Evolutionary conservation across 345 rosid genomes (phyloP).

Genomic region (Eucalyptus brandiana): DNA sequence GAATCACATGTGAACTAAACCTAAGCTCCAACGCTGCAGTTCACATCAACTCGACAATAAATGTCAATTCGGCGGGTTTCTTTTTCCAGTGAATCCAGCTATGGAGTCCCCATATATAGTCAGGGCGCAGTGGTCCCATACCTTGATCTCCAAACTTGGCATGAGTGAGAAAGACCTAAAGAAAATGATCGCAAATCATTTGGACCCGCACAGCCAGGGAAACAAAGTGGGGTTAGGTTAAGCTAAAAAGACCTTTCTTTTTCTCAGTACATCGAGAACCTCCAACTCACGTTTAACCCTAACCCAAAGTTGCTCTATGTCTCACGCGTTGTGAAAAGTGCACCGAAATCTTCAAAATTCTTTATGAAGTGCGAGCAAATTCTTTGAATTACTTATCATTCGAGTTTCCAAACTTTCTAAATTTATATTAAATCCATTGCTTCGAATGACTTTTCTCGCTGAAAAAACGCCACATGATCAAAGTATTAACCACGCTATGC

Average conservation of each 20-base stretch:
- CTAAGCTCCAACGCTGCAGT: not conserved
- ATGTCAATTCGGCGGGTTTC: not conserved
- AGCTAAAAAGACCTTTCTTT: not conserved
- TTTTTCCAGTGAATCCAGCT: constrained; percentile 12
- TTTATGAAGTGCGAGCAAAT: not conserved
- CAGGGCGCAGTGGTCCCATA: constrained; percentile 15
- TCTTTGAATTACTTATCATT: not conserved
- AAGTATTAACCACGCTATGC: not conserved
- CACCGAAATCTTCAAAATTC: not conserved
- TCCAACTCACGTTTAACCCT: constrained; percentile 7
- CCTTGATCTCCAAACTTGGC: not conserved
- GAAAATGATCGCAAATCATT: constrained; percentile 2
- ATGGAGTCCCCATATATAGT: constrained; percentile 1
- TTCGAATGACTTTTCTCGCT: not conserved
- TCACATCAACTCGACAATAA: not conserved
- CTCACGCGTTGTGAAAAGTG: constrained; percentile 2
- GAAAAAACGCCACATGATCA: not conserved
- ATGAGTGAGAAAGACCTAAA: constrained; percentile 1
- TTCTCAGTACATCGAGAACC: constrained; percentile 6
- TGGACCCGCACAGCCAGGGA: constrained; percentile 31
- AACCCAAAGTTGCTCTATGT: constrained; percentile 19
- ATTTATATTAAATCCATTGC: not conserved
- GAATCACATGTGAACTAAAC: not conserved
- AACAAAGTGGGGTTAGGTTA: constrained; percentile 17
- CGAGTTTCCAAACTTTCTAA: not conserved